Evolutionary conservation across 2,329 filamentous ascomycete species (phyloP).

Genomic region (Colletotrichum caudatum): DNA sequence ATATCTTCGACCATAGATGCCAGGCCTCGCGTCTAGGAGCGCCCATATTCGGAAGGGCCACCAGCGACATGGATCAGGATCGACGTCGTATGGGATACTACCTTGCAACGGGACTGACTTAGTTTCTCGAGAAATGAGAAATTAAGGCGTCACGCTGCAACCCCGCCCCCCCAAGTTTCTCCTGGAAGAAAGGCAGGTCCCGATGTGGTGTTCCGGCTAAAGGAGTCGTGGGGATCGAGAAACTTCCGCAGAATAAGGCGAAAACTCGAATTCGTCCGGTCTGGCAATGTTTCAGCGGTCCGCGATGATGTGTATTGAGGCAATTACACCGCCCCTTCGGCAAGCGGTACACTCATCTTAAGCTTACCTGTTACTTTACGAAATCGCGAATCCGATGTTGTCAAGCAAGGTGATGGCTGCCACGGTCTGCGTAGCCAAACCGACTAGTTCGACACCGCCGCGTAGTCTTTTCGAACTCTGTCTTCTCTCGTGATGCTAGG

Average conservation of each 20-base stretch:
- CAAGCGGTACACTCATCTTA: conserved; percentile 23
- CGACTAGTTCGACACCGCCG: conserved; percentile 26
- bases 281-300: conserved; percentile 25
- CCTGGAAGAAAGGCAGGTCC: conserved; percentile 22
- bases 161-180: background rate
- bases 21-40: conserved; percentile 17
- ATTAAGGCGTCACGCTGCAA: conserved; percentile 17
- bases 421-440: background rate
- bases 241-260: conserved; percentile 27
- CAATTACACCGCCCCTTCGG: conserved; percentile 1
- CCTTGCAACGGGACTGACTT: conserved; percentile 1
- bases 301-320: background rate
- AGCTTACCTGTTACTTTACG: conserved; percentile 25
- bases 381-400: background rate
- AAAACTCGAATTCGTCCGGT: conserved; percentile 26
- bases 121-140: background rate
- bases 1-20: conserved; percentile 1
- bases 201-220: conserved; percentile 20
- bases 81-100: conserved; percentile 3
- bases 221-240: background rate
- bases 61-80: conserved; percentile 20
- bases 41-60: conserved; percentile 5
- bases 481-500: conserved; percentile 9
- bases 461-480: conserved; percentile 24
- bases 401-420: conserved; percentile 22